Base-by-base conservation (phyloP, 208 protist species). In the Vickermania ingenoplastis region DNA sequence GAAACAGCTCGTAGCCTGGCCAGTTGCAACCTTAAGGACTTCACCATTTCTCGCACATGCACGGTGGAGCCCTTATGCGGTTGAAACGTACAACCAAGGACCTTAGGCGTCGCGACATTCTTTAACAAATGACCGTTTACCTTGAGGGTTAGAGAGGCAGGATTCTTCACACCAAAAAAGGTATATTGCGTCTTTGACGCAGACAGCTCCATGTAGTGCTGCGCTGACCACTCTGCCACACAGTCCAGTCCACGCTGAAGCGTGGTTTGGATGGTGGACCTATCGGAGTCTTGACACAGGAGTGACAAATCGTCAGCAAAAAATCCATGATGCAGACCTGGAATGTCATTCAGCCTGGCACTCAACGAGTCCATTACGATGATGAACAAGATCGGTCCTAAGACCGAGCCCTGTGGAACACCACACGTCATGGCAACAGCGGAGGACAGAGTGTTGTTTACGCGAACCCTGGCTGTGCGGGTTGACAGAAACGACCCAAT, bases 241-340 rank as follows among this genome's bases (percentile, higher is more conserved):
- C 21, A 28, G 23, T 54, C 24, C 50, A 54, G 22, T 17, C 21
- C 50, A 28, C 21, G 5, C 24, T 54, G 50, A 13, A 54, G 50
- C 5, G 50, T 26, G 7, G 21, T 13, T 24, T 65, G 41, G 7
- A 67, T 72, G n/a, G 23, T 2, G 7, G 23, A n/a, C 31, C 5
- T 4, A 27, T 63, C 22, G 0, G 2, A 31, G 24, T 22, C 17
- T 52, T 25, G 28, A 4, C 24, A 45, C 2, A 62, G 23, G 5
- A 76, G 51, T 0, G 71, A 71, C n/a, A 71, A 56, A 36, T 76
- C 71, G 36, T 76, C 65, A 23, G 69, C 69, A 31, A 71, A 76
- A 41, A 76, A 71, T 1, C 1, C 41, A 27, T 71, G 64, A 7
- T 63, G 14, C 2, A 71, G 50, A 0, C 36, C 31, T 27, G 27